These are phyloP conservation scores for Xylaria multiplex DNA, from an alignment of 2,329 filamentous ascomycete genomes.

Conservation along the genomic window DNA sequence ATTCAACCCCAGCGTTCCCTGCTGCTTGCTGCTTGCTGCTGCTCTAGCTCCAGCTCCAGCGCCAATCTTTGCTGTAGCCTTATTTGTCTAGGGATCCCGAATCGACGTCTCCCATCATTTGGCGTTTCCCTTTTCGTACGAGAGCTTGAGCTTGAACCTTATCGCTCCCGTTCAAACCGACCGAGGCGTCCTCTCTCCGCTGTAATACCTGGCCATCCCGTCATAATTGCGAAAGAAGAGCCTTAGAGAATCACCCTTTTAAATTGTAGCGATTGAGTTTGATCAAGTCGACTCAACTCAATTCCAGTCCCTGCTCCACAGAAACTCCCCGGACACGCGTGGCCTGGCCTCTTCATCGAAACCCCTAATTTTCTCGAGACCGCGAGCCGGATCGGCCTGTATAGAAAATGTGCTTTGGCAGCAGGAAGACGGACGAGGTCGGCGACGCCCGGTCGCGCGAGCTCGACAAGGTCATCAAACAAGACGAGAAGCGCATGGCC, in stretches of 20 bases:
- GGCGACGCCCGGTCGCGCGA: constrained; percentile 71
- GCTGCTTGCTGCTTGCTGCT: constrained; percentile 19
- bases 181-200: constrained; percentile 15
- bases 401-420: constrained; percentile 70
- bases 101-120: constrained; percentile 9
- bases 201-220: constrained; percentile 15
- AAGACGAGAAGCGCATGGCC: constrained; percentile 86
- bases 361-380: constrained; percentile 10
- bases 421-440: constrained; percentile 61
- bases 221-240: constrained; percentile 8
- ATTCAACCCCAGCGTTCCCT: constrained; percentile 6
- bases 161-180: constrained; percentile 19
- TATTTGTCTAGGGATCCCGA: constrained; percentile 4
- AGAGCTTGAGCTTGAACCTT: constrained; percentile 22
- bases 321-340: constrained; percentile 11
- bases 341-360: constrained; percentile 15
- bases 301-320: constrained; percentile 10
- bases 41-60: constrained; percentile 24
- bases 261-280: constrained; percentile 23
- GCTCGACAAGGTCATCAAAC: constrained; percentile 85
- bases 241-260: not conserved
- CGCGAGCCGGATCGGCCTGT: constrained; percentile 23
- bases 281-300: constrained; percentile 14
- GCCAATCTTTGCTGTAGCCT: constrained; percentile 14
- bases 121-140: constrained; percentile 21